Evolutionary conservation across 805 yeast genomes (phyloP).

Genomic region (Candida patagonica): DNA sequence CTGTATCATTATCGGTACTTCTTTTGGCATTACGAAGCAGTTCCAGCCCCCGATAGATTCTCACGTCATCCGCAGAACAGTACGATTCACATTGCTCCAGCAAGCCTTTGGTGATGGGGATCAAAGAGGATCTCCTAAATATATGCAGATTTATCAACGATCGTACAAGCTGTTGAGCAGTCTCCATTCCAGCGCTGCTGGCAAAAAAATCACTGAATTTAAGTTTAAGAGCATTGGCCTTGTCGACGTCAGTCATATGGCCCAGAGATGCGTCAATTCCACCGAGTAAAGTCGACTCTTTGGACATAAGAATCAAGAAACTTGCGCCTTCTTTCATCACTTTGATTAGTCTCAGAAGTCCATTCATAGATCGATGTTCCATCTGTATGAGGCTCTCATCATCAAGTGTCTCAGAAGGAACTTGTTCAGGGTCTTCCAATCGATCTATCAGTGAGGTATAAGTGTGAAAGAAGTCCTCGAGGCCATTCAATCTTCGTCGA

Average conservation of each 20-base stretch:
- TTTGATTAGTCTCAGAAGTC: constrained; percentile 63
- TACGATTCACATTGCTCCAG: constrained; percentile 93
- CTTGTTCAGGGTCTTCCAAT: constrained; percentile 24
- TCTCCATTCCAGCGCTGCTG: constrained; percentile 50
- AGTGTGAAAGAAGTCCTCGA: constrained; percentile 31
- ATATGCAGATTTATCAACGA: constrained; percentile 85
- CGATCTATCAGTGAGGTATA: constrained; percentile 40
- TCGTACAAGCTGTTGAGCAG: constrained; percentile 78
- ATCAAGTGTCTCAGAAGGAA: constrained; percentile 1
- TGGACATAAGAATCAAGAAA: constrained; percentile 70
- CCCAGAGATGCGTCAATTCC: constrained; percentile 60
- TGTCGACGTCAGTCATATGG: constrained; percentile 58
- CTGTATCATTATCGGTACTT: constrained; percentile 60
- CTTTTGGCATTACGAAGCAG: constrained; percentile 80
- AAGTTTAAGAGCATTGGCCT: constrained; percentile 54
- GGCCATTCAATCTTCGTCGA: constrained; percentile 25
- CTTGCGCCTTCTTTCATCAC: constrained; percentile 86
- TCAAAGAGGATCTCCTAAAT: constrained; percentile 87
- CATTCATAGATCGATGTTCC: constrained; percentile 79
- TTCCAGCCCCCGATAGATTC: constrained; percentile 89
- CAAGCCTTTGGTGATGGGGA: constrained; percentile 72
- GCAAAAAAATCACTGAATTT: constrained; percentile 71
- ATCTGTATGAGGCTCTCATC: constrained; percentile 22
- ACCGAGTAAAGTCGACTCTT: constrained; percentile 41
- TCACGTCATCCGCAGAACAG: constrained; percentile 88